These are phyloP conservation scores for Aspergillus alliaceus DNA, from an alignment of 2,329 filamentous ascomycete species.

Conservation along the genomic window DNA sequence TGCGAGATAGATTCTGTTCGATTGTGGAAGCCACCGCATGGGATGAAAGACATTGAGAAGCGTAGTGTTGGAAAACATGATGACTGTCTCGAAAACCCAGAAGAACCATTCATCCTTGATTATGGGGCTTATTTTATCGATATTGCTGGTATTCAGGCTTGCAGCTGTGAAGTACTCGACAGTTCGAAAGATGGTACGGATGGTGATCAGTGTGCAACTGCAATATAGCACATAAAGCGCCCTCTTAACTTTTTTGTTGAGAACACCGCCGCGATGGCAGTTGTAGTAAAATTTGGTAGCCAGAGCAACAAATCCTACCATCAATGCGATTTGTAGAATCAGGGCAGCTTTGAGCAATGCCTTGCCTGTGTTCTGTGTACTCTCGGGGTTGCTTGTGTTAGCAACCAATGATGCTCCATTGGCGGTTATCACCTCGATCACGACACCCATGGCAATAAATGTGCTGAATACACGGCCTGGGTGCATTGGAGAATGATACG, in stretches of 20 bases:
- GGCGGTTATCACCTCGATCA: constrained; percentile 50
- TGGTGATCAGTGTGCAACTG: constrained; percentile 46
- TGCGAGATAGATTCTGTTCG: constrained; percentile 53
- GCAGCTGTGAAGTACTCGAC: constrained; percentile 49
- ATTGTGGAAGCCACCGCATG: constrained; percentile 49
- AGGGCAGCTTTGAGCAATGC: constrained; percentile 52
- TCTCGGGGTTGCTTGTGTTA: constrained; percentile 37
- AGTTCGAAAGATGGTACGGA: constrained; percentile 50
- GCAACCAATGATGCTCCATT: constrained; percentile 52
- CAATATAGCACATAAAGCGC: constrained; percentile 48
- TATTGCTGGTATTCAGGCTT: constrained; percentile 34
- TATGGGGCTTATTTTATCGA: constrained; percentile 33
- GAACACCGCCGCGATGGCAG: constrained; percentile 38
- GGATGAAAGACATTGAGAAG: constrained; percentile 56
- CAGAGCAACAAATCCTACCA: constrained; percentile 50
- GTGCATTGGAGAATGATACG: constrained; percentile 53
- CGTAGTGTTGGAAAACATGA: constrained; percentile 54
- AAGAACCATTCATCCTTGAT: constrained; percentile 52
- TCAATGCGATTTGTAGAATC: constrained; percentile 52
- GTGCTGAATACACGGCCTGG: constrained; percentile 60
- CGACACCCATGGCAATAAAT: constrained; percentile 54
- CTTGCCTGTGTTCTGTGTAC: constrained; percentile 43
- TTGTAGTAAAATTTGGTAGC: constrained; percentile 49
- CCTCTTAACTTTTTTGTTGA: constrained; percentile 45
- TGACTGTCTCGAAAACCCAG: constrained; percentile 54